phyloP scores from a whole-genome alignment of 2,329 filamentous ascomycete species.

The Aspergillus sp. region DNA sequence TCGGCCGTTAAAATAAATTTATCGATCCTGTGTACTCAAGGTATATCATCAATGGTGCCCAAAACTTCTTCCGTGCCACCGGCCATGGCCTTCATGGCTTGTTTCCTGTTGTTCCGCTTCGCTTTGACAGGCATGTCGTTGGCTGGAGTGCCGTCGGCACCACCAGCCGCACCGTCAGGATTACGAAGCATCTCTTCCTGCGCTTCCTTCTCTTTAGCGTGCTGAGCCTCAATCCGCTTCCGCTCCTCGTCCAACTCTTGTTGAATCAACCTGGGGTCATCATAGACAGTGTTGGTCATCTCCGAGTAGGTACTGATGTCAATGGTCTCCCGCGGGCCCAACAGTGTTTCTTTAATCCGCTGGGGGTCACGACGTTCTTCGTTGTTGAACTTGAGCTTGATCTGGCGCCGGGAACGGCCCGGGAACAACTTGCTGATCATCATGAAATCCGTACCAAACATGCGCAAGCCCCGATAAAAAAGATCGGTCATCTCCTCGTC shows the following conservation, averaged over 20 bases:
- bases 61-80: slow-evolving; percentile 45
- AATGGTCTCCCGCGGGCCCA: slow-evolving; percentile 47
- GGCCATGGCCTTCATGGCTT: slow-evolving; percentile 26
- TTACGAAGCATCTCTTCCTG: slow-evolving; percentile 48
- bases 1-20: slow-evolving; percentile 6
- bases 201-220: slow-evolving; percentile 47
- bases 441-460: slow-evolving; percentile 67
- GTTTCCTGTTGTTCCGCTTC: slow-evolving; percentile 36
- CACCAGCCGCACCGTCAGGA: slow-evolving; percentile 35
- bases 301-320: slow-evolving; percentile 48
- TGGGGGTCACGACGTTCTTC: slow-evolving; percentile 60
- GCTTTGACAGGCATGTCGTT: slow-evolving; percentile 32
- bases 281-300: slow-evolving; percentile 48
- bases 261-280: slow-evolving; percentile 43
- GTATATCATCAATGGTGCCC: slow-evolving; percentile 41
- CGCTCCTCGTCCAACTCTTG: slow-evolving; percentile 48
- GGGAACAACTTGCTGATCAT: slow-evolving; percentile 65
- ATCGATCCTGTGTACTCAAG: slow-evolving; percentile 17
- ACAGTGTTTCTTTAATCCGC: slow-evolving; percentile 54
- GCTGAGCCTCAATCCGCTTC: slow-evolving; percentile 49
- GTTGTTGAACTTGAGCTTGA: slow-evolving; percentile 65
- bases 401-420: slow-evolving; percentile 59
- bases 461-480: slow-evolving; percentile 63
- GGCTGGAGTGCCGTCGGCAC: slow-evolving; percentile 27
- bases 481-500: slow-evolving; percentile 59